Conservation (phyloP, 306 rosid genomes). For the Malus asiatica region DNA sequence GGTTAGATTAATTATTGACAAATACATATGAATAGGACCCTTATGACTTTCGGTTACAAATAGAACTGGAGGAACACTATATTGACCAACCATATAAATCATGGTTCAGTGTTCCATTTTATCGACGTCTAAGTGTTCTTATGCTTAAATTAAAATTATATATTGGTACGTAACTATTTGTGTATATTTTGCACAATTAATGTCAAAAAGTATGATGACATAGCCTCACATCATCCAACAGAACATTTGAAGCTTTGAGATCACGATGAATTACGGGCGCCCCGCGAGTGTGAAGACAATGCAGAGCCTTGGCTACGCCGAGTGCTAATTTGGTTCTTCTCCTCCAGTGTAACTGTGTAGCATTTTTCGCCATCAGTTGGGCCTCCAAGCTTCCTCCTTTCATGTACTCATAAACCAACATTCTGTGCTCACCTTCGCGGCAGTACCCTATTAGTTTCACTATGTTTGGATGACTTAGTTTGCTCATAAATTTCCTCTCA, state of each 20-base stretch:
- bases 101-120: too few species aligned
- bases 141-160: too few species aligned
- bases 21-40: neutral
- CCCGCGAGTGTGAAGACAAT: constrained; percentile 34
- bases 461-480: constrained; percentile 42
- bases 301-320: constrained; percentile 43
- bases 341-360: constrained; percentile 24
- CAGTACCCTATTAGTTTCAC: constrained; percentile 54
- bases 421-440: constrained; percentile 38
- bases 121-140: neutral
- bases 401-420: constrained; percentile 53
- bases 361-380: constrained; percentile 29
- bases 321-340: constrained; percentile 45
- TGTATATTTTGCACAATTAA: neutral
- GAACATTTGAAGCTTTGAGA: constrained; percentile 43
- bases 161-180: neutral
- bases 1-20: neutral
- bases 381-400: constrained; percentile 48
- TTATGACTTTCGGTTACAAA: neutral
- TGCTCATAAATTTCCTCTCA: constrained; percentile 35
- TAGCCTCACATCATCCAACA: constrained; percentile 43
- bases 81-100: neutral
- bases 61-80: neutral
- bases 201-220: neutral
- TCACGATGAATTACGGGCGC: constrained; percentile 50